Evolutionary conservation across 495 filamentous ascomycete genomes (phyloP).

Genomic region (Hypoxylon subgilvum): DNA sequence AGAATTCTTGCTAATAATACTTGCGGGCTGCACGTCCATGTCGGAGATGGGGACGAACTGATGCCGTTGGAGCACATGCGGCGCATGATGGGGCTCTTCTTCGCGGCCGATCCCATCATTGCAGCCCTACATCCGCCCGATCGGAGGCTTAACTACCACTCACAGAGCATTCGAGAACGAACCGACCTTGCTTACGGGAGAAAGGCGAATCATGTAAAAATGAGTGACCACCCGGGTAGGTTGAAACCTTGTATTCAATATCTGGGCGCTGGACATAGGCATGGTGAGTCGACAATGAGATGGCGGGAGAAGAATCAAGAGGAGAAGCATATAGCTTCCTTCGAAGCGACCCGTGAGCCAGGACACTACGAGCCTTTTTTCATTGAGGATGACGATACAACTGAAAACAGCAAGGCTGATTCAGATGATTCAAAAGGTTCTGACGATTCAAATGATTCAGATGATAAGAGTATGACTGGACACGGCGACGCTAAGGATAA

Average conservation of each 20-base stretch:
- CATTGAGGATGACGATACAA: not conserved
- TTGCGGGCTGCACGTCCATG: slow-evolving; percentile 47
- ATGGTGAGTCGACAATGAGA: not conserved
- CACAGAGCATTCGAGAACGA: slow-evolving; percentile 13
- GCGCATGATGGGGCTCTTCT: slow-evolving; percentile 41
- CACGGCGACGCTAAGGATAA: too few relatives aligned
- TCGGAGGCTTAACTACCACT: not conserved
- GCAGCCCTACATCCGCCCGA: slow-evolving; percentile 36
- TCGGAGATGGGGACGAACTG: slow-evolving; percentile 35
- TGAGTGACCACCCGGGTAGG: not conserved
- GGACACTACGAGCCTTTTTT: not conserved
- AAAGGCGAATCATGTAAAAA: not conserved
- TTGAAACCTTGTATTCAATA: not conserved
- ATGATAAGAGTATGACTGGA: too few relatives aligned
- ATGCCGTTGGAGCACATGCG: slow-evolving; percentile 36
- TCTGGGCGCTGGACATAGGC: not conserved
- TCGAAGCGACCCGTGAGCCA: not conserved
- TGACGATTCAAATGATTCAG: too few relatives aligned
- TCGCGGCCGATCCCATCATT: slow-evolving; percentile 43
- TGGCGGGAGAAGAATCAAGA: not conserved
- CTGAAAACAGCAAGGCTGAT: not conserved
- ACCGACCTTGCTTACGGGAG: not conserved
- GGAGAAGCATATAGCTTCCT: not conserved
- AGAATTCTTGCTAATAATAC: slow-evolving; percentile 30
- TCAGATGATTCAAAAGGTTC: too few relatives aligned